A percentile compares a stretch with the other conserved stretches of the same genome.
These are phyloP conservation scores for Vigna nakashimae DNA, from an alignment of 306 rosid genomes.

Conservation along the genomic window DNA sequence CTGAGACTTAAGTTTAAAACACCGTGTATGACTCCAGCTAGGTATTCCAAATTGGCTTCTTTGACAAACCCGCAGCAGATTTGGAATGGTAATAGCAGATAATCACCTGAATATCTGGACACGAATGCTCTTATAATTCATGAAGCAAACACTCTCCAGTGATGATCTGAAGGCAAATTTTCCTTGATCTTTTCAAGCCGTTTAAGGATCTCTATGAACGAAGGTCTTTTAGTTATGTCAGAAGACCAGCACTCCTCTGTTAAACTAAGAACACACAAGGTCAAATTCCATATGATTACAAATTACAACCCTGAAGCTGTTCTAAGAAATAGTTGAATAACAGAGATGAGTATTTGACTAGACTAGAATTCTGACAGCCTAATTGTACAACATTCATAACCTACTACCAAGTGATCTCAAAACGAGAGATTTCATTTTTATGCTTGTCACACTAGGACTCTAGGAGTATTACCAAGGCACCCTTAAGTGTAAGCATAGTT, in stretches of 20 bases:
- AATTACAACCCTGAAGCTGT: constrained; percentile 4
- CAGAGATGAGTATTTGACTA: constrained; percentile 7
- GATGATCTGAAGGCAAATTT: constrained; percentile 71
- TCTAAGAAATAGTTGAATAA: background rate
- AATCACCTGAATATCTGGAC: constrained; percentile 40
- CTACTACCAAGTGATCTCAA: background rate
- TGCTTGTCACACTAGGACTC: constrained; percentile 6
- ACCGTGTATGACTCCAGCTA: constrained; percentile 15
- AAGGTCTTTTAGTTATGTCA: constrained; percentile 78
- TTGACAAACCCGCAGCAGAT: constrained; percentile 46
- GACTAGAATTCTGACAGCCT: background rate
- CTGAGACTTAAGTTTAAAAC: constrained; percentile 42
- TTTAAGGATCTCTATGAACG: constrained; percentile 85
- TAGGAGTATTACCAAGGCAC: background rate
- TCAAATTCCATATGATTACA: constrained; percentile 17
- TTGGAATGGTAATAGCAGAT: constrained; percentile 34
- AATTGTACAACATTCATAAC: constrained; percentile 2
- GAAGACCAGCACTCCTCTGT: constrained; percentile 78
- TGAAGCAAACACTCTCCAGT: constrained; percentile 69
- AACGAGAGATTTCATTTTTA: constrained; percentile 25
- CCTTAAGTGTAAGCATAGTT: background rate
- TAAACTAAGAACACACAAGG: constrained; percentile 58
- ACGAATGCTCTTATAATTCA: constrained; percentile 40
- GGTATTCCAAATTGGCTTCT: constrained; percentile 38
- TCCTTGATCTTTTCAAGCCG: constrained; percentile 82